Base-by-base conservation (phyloP, 2,329 filamentous ascomycete genomes). In the Dactylonectria macrodidyma region DNA sequence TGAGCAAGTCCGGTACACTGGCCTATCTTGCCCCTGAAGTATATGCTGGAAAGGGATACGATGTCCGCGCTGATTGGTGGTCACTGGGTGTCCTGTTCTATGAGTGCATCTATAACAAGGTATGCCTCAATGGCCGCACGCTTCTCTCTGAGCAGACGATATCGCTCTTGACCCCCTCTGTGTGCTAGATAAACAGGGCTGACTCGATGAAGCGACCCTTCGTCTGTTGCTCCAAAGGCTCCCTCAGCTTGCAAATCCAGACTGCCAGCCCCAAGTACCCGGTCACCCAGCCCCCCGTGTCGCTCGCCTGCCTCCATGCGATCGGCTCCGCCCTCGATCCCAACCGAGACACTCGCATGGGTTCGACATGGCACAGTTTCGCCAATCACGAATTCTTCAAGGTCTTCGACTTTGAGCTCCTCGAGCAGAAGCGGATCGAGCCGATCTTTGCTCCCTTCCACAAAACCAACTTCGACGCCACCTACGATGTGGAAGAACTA, bases 41-140 rank as follows among this genome's bases (percentile, higher is more conserved):
- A 2, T 99, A 98, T 77, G 89, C 91, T 71, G 95, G 95, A 57
- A 92, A 91, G 69, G 96, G 96, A 46, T 99, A 99, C 78, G 91
- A 93, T 67, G 90, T 91, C 54, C 93, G 96, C 75, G 95, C 96
- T 47, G 96, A 99, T 80, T 99, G 96, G 96, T 99, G 96, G 96
- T 98, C 96, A 6, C 83, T 99, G 24, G 96, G 96, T 56, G 96
- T 99, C 51, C 88, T 97, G n/a, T 98, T 98, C 81, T 99, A 98
- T 81, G 96, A 99, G 81, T 98, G 96, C 87, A 98, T 99, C 72
- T 99, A 98, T 84, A 97, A 97, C 84, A 98, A 97, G 91, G 94
- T 95, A 82, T 11, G 36, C 36, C 36, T 41, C 36, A 41, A 16
- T 41, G 36, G 36, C 36, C 12, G 36, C 36, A 41, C 36, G 36